Base-by-base conservation (phyloP, 345 rosid genomes). In the Lepidium africanum region DNA sequence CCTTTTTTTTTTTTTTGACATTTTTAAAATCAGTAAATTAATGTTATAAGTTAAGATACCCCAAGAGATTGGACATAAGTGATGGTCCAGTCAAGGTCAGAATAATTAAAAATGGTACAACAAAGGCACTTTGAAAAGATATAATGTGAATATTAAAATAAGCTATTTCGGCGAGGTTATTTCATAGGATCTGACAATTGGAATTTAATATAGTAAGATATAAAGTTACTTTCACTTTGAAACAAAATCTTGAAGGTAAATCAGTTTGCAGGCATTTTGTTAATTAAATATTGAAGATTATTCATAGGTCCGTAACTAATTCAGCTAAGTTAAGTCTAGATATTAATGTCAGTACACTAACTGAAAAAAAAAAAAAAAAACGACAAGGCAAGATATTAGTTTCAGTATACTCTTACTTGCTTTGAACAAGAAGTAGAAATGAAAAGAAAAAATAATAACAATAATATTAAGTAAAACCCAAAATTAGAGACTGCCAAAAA, bases 151-250 rank as follows among this genome's bases (percentile, higher is more conserved):
- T 74, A 74, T 67, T 59, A 35, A 59, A 59, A 19, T 46, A 7
- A 74, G 77, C 77, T 74, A 67, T 53, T 45, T 45, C 77, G 73
- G 77, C 63, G 64, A 73, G 15, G 51, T 21, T 32, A 59, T 53
- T 53, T 67, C 77, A 60, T 60, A 74, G 77, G 69, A 50, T 52
- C 69, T 67, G 77, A 74, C 77, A 67, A 74, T 35, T 45, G 50
- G 37, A 43, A 15, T 74, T 74, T 59, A 52, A 60, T 60, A 73
- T 59, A 38, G 19, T 65, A 56, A 30, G 32, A 25, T 5, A 43
- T 25, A 66, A 51, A 57, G 45, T 73, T 58, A 58, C 55, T 43
- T 52, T 35, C 40, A 65, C 25, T 41, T 65, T 65, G 17, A 12
- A 21, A 41, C 61, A 65, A 73, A 64, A 65, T 73, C 72, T 59